Conservation (phyloP, 352 stramenopile genomes). For the Lagenidium giganteum region DNA sequence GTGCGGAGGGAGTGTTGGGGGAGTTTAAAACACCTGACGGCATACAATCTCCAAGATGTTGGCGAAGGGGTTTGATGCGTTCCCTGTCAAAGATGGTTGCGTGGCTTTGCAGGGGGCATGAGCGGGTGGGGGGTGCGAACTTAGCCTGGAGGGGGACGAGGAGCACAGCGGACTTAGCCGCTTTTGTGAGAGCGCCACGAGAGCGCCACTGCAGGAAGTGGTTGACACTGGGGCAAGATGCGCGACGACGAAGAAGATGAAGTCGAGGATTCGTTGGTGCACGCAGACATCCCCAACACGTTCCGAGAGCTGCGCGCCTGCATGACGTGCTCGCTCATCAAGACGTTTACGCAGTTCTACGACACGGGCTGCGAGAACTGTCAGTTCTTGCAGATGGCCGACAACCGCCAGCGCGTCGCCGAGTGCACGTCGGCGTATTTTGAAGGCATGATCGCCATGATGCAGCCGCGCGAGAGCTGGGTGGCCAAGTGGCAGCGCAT, state of each 20-base stretch:
- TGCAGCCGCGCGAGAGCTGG: constrained; percentile 87
- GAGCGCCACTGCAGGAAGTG: too few species aligned
- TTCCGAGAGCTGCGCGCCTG: constrained; percentile 85
- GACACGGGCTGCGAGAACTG: constrained; percentile 88
- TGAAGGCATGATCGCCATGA: constrained; percentile 89
- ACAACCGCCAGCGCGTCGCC: constrained; percentile 84
- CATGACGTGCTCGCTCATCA: constrained; percentile 87
- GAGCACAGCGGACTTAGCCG: too few species aligned
- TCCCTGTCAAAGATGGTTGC: too few species aligned
- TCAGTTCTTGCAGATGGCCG: constrained; percentile 84
- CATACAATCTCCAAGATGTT: too few species aligned
- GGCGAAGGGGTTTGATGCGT: too few species aligned
- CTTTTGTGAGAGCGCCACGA: too few species aligned
- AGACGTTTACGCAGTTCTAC: constrained; percentile 90
- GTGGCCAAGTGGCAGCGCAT: constrained; percentile 88
- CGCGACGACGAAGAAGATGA: constrained; percentile 82
- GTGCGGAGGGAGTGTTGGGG: too few species aligned
- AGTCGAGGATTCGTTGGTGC: constrained; percentile 66
- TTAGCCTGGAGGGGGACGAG: too few species aligned
- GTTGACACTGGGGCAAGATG: too few species aligned
- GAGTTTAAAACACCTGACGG: too few species aligned
- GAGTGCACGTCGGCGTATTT: constrained; percentile 88
- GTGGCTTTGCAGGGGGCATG: too few species aligned
- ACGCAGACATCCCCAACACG: constrained; percentile 85
- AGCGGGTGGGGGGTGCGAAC: too few species aligned